phyloP scores from a whole-genome alignment of 2,329 filamentous ascomycete genomes.

The Claviceps citrina region DNA sequence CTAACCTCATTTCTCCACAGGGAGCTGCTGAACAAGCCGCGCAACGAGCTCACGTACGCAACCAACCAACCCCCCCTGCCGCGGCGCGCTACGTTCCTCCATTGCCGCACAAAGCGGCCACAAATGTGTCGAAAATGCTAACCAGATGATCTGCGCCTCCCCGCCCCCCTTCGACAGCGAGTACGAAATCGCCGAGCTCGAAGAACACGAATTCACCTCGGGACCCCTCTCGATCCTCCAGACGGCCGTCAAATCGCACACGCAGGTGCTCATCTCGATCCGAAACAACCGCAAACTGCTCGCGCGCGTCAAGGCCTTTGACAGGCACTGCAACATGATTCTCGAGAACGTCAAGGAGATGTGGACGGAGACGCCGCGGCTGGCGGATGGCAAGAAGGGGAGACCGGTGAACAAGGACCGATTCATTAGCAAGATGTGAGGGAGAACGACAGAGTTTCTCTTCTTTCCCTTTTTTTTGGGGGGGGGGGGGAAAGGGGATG shows the following conservation, averaged over 20 bases:
- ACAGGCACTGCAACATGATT: conserved; percentile 98
- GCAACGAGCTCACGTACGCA: conserved; percentile 79
- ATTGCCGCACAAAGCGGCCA: no score
- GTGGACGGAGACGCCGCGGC: conserved; percentile 89
- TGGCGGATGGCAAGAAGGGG: conserved; percentile 76
- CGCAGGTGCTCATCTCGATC: conserved; percentile 91
- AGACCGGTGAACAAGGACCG: conserved; percentile 91
- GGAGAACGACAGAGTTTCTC: no score
- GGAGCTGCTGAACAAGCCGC: conserved; percentile 78
- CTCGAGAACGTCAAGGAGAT: conserved; percentile 90
- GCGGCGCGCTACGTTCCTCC: no score
- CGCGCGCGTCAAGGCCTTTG: conserved; percentile 94
- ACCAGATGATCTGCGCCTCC: neutral
- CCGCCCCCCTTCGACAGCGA: conserved; percentile 40
- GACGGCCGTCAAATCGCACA: conserved; percentile 86
- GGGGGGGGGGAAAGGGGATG: neutral
- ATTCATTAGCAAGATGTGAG: conserved; percentile 90
- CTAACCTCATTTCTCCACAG: conserved; percentile 30
- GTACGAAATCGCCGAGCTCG: conserved; percentile 69
- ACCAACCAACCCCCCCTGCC: no score
- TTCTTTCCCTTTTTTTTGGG: no score
- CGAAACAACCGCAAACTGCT: conserved; percentile 97
- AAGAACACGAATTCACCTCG: conserved; percentile 40
- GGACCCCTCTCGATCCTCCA: conserved; percentile 73
- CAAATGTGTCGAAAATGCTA: no score